Evolutionary conservation across 192 early-diverging fungal species (phyloP).

Genomic region (Rhizoclosmatium globosum): DNA sequence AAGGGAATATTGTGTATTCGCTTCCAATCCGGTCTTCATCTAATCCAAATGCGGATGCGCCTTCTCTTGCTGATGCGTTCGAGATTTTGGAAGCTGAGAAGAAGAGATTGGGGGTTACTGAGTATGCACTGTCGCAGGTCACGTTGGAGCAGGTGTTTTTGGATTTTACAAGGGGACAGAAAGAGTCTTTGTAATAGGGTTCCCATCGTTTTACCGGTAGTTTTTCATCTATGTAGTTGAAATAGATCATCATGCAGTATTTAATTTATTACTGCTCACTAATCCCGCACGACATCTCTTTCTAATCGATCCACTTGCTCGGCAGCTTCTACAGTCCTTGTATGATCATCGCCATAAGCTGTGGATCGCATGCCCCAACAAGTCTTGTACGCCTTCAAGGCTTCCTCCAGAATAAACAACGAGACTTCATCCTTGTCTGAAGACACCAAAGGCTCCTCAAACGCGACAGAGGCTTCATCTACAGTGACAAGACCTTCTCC

Average conservation of each 20-base stretch:
- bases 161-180: not conserved
- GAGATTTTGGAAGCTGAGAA: conserved; percentile 9
- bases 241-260: too few relatives aligned
- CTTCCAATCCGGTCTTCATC: not conserved
- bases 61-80: not conserved
- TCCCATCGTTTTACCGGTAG: too few relatives aligned
- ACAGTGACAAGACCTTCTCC: conserved; percentile 37
- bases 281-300: not conserved
- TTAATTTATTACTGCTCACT: too few relatives aligned
- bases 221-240: too few relatives aligned
- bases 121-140: conserved; percentile 3
- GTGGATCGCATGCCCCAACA: conserved; percentile 38
- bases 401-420: conserved; percentile 8
- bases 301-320: not conserved
- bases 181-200: not conserved
- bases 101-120: not conserved
- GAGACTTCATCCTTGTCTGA: not conserved
- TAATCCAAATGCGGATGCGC: not conserved
- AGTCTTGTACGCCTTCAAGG: conserved; percentile 40
- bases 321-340: conserved; percentile 34
- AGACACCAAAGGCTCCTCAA: not conserved
- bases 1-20: not conserved
- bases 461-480: not conserved
- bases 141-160: conserved; percentile 14
- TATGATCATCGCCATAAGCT: conserved; percentile 53